Conservation (phyloP, 225 moss, liverwort and hornwort species). For the Antitrichia curtipendula region DNA sequence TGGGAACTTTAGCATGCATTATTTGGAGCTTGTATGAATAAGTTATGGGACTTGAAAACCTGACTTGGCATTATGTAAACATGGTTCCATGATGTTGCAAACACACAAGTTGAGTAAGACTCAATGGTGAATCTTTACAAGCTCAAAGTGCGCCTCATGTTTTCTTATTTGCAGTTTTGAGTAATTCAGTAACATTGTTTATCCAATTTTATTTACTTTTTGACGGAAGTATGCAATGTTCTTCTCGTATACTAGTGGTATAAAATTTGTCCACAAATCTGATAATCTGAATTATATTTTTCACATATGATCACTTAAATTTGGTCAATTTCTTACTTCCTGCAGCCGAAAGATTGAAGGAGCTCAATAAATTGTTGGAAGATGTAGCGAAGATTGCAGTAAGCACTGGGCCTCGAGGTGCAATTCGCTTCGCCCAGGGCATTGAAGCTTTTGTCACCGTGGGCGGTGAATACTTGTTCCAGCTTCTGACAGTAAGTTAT, state of each 20-base stretch:
- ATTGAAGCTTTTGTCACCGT: conserved; percentile 76
- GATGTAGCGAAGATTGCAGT: conserved; percentile 69
- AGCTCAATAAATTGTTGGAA: conserved; percentile 68
- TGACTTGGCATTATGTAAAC: too few species aligned
- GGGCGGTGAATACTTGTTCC: conserved; percentile 74
- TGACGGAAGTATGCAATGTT: neutral
- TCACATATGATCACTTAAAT: neutral
- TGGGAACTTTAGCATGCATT: neutral
- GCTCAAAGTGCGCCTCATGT: neutral
- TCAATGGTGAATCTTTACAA: neutral
- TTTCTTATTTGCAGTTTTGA: neutral
- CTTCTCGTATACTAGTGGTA: neutral
- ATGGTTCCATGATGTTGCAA: too few species aligned
- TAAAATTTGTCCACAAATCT: neutral
- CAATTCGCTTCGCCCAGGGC: conserved; percentile 77
- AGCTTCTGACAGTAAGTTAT: conserved; percentile 51
- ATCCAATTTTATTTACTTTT: neutral
- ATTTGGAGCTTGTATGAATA: neutral
- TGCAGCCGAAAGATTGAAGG: conserved; percentile 54
- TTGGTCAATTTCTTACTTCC: neutral
- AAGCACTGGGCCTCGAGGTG: conserved; percentile 84
- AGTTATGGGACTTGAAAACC: too few species aligned
- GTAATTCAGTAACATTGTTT: neutral
- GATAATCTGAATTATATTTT: neutral
- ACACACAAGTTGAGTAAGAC: neutral